These are phyloP conservation scores for Cytospora schulzeri DNA, from an alignment of 2,329 filamentous ascomycete genomes.

Conservation along the genomic window DNA sequence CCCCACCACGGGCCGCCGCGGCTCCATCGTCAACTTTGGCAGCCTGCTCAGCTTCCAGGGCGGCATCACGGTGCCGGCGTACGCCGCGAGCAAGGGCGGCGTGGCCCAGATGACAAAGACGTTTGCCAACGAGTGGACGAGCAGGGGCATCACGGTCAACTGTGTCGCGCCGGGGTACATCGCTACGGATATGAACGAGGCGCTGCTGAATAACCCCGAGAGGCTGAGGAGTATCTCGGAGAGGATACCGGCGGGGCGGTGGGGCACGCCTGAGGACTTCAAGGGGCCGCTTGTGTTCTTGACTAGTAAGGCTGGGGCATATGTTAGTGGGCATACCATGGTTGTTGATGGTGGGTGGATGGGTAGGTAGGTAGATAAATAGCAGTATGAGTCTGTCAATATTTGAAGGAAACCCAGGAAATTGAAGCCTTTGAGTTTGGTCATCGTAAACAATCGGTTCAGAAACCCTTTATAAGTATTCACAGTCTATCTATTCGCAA, in stretches of 20 bases:
- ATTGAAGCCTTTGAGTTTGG: neutral
- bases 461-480: neutral
- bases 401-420: too few species aligned
- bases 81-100: conserved; percentile 83
- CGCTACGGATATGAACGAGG: conserved; percentile 91
- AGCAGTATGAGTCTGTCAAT: neutral
- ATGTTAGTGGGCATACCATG: conserved; percentile 80
- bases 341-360: conserved; percentile 93
- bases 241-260: conserved; percentile 80
- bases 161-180: conserved; percentile 90
- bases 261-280: conserved; percentile 85
- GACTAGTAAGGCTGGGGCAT: conserved; percentile 73
- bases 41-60: conserved; percentile 83
- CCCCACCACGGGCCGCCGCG: conserved; percentile 56
- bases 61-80: conserved; percentile 84
- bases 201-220: conserved; percentile 71
- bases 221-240: conserved; percentile 74
- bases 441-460: neutral
- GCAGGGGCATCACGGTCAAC: conserved; percentile 80
- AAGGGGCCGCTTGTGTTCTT: conserved; percentile 80
- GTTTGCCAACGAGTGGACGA: conserved; percentile 82
- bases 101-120: conserved; percentile 84
- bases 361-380: conserved; percentile 62
- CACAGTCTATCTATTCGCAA: neutral
- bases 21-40: conserved; percentile 82